These are phyloP conservation scores for Achlya hypogyna DNA, from an alignment of 352 stramenopile species.

Conservation along the genomic window DNA sequence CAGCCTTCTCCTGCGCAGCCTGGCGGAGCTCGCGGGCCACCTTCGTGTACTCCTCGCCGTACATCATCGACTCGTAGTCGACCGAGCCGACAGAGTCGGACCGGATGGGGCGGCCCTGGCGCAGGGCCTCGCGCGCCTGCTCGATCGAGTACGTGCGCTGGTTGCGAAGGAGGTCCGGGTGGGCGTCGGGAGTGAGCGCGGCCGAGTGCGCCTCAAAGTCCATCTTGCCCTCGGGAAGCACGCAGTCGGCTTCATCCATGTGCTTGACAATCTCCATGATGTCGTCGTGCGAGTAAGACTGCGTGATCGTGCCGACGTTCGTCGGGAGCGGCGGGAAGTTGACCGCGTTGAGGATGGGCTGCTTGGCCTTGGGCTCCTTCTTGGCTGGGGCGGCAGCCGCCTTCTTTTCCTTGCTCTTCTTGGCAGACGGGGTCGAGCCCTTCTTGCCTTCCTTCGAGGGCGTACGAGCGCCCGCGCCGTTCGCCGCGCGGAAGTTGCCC, in stretches of 20 bases:
- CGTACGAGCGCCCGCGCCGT: constrained; percentile 33
- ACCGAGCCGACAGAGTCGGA: constrained; percentile 81
- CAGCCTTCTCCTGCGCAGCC: constrained; percentile 24
- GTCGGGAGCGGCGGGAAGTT: constrained; percentile 77
- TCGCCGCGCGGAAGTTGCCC: constrained; percentile 36
- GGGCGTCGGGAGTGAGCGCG: constrained; percentile 61
- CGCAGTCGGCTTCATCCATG: constrained; percentile 83
- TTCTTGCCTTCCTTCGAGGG: constrained; percentile 21
- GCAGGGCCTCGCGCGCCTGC: constrained; percentile 82
- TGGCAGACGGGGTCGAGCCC: constrained; percentile 30
- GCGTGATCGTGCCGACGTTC: constrained; percentile 37
- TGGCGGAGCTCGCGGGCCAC: constrained; percentile 63
- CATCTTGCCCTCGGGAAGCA: constrained; percentile 60
- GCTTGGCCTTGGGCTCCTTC: constrained; percentile 23
- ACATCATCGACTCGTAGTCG: constrained; percentile 87
- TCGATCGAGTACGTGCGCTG: constrained; percentile 90
- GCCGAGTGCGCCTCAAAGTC: constrained; percentile 71
- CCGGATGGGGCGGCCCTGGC: constrained; percentile 80
- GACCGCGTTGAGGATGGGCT: constrained; percentile 68
- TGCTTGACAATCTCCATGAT: constrained; percentile 89
- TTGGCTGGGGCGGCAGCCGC: constrained; percentile 25
- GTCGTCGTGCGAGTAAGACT: constrained; percentile 81
- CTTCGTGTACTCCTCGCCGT: constrained; percentile 84
- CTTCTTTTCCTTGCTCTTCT: constrained; percentile 34
- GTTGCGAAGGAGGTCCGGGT: constrained; percentile 82